These are phyloP conservation scores for Wickerhamomyces chambardii DNA, from an alignment of 805 yeast genomes.

Conservation along the genomic window DNA sequence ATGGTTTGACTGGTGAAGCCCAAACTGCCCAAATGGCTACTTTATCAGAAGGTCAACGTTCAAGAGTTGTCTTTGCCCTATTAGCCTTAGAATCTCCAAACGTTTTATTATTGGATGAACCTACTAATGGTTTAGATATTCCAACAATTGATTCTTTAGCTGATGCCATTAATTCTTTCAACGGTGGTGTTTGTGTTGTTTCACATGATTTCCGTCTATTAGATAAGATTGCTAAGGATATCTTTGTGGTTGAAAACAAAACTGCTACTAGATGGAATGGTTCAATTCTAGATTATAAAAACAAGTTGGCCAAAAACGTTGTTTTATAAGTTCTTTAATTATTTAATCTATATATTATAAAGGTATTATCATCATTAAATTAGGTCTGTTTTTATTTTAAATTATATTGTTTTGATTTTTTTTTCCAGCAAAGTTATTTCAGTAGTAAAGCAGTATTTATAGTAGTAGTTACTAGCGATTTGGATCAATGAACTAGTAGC, in stretches of 20 bases:
- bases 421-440: too few relatives aligned
- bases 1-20: slow-evolving; percentile 97
- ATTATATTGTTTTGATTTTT: neutral
- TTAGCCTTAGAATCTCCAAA: slow-evolving; percentile 94
- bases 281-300: slow-evolving; percentile 83
- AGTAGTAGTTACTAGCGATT: too few relatives aligned
- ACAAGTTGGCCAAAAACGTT: slow-evolving; percentile 86
- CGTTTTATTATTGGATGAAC: slow-evolving; percentile 93
- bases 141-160: slow-evolving; percentile 98
- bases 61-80: slow-evolving; percentile 95
- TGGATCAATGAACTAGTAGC: too few relatives aligned
- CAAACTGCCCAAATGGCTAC: slow-evolving; percentile 99
- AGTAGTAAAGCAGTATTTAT: too few relatives aligned
- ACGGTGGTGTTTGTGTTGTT: slow-evolving; percentile 98
- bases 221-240: slow-evolving; percentile 96
- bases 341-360: neutral
- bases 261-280: slow-evolving; percentile 98
- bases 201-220: slow-evolving; percentile 98
- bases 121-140: slow-evolving; percentile 98
- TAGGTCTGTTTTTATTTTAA: neutral
- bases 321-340: slow-evolving; percentile 38
- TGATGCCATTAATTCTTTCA: slow-evolving; percentile 87
- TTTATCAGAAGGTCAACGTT: slow-evolving; percentile 97
- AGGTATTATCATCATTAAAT: too few relatives aligned
- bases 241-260: slow-evolving; percentile 91